A percentile compares a stretch with the other conserved stretches of the same genome.
Conservation (phyloP, 306 rosid genomes). For the Fragaria nilgerrensis region DNA sequence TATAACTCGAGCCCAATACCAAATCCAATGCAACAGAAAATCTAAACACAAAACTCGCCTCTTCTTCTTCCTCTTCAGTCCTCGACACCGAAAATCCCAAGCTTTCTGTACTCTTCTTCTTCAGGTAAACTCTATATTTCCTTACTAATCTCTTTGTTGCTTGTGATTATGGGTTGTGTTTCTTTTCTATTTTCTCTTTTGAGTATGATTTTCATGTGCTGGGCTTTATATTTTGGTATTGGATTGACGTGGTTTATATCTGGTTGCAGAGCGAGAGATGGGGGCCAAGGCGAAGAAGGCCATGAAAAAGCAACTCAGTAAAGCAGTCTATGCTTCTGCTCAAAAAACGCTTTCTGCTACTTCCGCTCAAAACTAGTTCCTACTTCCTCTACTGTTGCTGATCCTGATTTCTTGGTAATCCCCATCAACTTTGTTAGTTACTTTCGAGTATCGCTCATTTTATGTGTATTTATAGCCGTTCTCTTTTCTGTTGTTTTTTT, state of each 20-base stretch:
- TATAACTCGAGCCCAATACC: not conserved
- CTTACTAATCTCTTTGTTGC: not conserved
- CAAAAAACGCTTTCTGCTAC: not conserved
- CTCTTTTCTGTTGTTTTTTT: not conserved
- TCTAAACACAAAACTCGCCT: constrained; percentile 11
- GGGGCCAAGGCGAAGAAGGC: constrained; percentile 74
- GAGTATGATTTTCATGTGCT: not conserved
- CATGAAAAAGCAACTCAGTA: constrained; percentile 59
- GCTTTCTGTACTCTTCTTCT: not conserved
- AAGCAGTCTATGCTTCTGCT: constrained; percentile 27
- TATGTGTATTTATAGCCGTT: not conserved
- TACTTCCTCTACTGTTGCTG: not conserved
- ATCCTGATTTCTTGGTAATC: constrained; percentile 66
- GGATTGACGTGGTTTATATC: not conserved
- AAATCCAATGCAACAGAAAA: not conserved
- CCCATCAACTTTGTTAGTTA: not conserved
- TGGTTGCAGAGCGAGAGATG: constrained; percentile 41
- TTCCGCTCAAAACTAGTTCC: constrained; percentile 16
- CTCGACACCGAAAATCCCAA: not conserved
- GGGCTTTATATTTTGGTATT: not conserved
- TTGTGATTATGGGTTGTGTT: not conserved
- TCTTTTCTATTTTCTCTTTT: not conserved
- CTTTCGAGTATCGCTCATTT: not conserved
- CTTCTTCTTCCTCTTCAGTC: not conserved
- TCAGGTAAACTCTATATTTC: not conserved